phyloP scores from a whole-genome alignment of 2,329 filamentous ascomycete genomes.

The Colletotrichum chlorophyti region DNA sequence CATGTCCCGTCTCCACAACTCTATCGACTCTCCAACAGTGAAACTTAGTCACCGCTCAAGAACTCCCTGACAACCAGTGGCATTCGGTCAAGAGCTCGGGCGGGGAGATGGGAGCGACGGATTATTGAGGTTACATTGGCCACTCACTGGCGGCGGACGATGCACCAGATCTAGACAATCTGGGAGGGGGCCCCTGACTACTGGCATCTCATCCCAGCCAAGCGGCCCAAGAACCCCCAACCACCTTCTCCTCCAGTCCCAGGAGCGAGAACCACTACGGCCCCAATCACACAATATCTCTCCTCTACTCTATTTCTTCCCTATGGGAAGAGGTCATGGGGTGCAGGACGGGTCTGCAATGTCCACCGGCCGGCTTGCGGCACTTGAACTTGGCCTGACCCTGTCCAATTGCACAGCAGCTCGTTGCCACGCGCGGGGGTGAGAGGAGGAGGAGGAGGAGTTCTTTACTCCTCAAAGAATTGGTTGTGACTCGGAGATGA shows the following conservation, averaged over 20 bases:
- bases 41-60: no score
- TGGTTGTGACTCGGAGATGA: constrained; percentile 9
- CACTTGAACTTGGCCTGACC: neutral
- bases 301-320: no score
- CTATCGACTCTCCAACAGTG: no score
- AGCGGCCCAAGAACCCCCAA: neutral
- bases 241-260: constrained; percentile 6
- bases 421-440: constrained; percentile 13
- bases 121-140: constrained; percentile 21
- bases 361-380: constrained; percentile 17
- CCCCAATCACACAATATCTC: constrained; percentile 3
- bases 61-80: no score
- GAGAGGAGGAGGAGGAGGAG: neutral
- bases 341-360: no score
- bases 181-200: constrained; percentile 17
- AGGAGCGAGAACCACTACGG: neutral
- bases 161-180: constrained; percentile 20
- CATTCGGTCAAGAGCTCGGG: no score
- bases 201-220: neutral
- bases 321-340: no score
- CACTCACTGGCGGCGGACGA: constrained; percentile 22
- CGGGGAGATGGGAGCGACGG: constrained; percentile 2
- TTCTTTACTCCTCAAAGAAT: neutral
- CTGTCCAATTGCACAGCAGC: constrained; percentile 14
- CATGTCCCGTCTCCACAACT: no score